Percentiles rank a stretch among this genome's conserved stretches.
Conservation (phyloP, 1,284 basidiomycete genomes). For the Austroboletus novae-zelandiae region DNA sequence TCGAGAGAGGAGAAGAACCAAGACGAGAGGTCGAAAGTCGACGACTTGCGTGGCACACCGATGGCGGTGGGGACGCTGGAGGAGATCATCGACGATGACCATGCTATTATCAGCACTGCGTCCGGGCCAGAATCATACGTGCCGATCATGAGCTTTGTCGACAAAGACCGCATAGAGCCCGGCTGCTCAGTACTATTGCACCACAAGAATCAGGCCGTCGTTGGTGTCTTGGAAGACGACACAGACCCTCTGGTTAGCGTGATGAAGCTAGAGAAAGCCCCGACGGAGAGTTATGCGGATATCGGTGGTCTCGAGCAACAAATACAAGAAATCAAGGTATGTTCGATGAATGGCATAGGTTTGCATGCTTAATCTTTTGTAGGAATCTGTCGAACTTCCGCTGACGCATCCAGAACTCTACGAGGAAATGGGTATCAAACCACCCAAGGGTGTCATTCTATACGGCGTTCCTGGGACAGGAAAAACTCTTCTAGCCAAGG, state of each 20-base stretch:
- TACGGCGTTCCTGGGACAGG: slow-evolving; percentile 99
- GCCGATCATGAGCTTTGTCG: slow-evolving; percentile 97
- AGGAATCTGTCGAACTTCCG: slow-evolving; percentile 98
- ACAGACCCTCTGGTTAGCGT: slow-evolving; percentile 97
- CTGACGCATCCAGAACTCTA: slow-evolving; percentile 98
- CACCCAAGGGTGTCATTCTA: slow-evolving; percentile 98
- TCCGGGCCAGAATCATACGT: slow-evolving; percentile 98
- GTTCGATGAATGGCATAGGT: not conserved
- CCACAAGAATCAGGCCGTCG: slow-evolving; percentile 94
- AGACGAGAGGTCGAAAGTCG: slow-evolving; percentile 92
- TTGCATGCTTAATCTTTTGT: not conserved
- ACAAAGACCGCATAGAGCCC: slow-evolving; percentile 97
- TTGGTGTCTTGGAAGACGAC: slow-evolving; percentile 96
- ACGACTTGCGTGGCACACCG: slow-evolving; percentile 92
- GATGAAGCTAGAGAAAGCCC: slow-evolving; percentile 99
- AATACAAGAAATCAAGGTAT: slow-evolving; percentile 97
- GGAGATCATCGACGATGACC: slow-evolving; percentile 99
- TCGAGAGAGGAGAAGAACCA: slow-evolving; percentile 93
- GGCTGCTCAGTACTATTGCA: slow-evolving; percentile 95
- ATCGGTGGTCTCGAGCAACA: slow-evolving; percentile 96
- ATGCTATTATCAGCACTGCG: slow-evolving; percentile 95
- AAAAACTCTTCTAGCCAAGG: slow-evolving; percentile 97
- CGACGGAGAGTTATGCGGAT: slow-evolving; percentile 98
- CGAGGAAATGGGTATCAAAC: slow-evolving; percentile 99
- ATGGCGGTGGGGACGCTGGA: slow-evolving; percentile 98